phyloP scores from a whole-genome alignment of 2,329 filamentous ascomycete species.

The Fusarium luffae region DNA sequence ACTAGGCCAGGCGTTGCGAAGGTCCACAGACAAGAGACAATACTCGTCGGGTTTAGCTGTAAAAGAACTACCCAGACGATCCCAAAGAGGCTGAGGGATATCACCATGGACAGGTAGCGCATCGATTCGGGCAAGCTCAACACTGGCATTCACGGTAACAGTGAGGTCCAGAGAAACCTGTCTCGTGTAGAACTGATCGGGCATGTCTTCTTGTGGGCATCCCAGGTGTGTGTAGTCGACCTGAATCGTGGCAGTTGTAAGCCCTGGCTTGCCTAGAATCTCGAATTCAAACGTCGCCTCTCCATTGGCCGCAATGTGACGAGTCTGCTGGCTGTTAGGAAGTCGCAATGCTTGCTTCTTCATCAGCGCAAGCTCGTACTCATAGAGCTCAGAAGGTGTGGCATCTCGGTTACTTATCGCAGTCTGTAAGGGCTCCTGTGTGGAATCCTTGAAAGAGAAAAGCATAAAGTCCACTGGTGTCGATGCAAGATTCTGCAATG shows the following conservation, averaged over 20 bases:
- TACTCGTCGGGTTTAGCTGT: constrained; percentile 67
- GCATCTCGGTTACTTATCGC: constrained; percentile 82
- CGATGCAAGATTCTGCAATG: constrained; percentile 80
- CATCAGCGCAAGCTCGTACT: constrained; percentile 83
- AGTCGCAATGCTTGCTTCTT: constrained; percentile 76
- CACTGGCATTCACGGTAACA: constrained; percentile 90
- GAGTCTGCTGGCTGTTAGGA: constrained; percentile 62
- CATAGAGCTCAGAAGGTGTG: constrained; percentile 81
- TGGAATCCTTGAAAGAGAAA: constrained; percentile 91
- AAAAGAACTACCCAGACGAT: constrained; percentile 52
- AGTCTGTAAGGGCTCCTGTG: constrained; percentile 78
- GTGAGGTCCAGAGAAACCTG: constrained; percentile 84
- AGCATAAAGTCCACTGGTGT: constrained; percentile 85
- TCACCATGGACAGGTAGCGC: constrained; percentile 77
- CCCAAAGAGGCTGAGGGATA: constrained; percentile 72
- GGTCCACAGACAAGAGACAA: constrained; percentile 83
- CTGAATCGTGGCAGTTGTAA: constrained; percentile 82
- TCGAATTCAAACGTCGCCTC: constrained; percentile 82
- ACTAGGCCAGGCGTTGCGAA: constrained; percentile 91
- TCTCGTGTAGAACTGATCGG: constrained; percentile 82
- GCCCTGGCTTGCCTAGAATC: constrained; percentile 84
- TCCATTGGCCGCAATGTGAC: constrained; percentile 73
- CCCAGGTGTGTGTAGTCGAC: constrained; percentile 90
- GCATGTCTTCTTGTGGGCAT: constrained; percentile 72
- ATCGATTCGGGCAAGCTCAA: constrained; percentile 85